Base-by-base conservation (phyloP, 768 basidiomycete species). In the Panaeolus papilionaceus region DNA sequence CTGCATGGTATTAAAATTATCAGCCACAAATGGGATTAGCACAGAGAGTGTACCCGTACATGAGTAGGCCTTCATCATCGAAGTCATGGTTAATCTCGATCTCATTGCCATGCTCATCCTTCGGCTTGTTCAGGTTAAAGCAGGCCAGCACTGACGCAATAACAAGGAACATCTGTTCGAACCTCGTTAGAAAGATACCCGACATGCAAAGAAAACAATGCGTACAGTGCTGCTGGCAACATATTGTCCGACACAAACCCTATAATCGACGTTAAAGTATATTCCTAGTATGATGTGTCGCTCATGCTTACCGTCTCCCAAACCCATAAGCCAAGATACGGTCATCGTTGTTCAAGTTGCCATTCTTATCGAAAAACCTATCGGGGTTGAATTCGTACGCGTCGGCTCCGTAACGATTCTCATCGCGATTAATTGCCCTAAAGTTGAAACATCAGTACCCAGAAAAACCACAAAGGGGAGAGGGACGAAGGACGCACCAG, bases 381-480 rank as follows among this genome's bases (percentile, higher is more conserved):
- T 76, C 75, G 8, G 77, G 77, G 3, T 72, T 73, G 66, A 78
- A 78, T 23, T 61, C 61, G n/a, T 70, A 47, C 0, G 75, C 71
- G 9, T 77, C 72, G 1, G 68, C 64, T 4, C 61, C 20, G 40
- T 72, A 78, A 4, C 69, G 28, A 18, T 66, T 62, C 33, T 69
- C 69, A 62, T 77, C 72, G 61, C 72, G 74, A 20, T 67, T 70
- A 64, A 75, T 73, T 1, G 73, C 71, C 72, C 70, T 72, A 38
- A 9, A 0, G 33, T 33, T 33, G 33, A 33, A 33, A 33, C 1
- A 33, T 33, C 33, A 33, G 33, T 33, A 33, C 33, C 1, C 33
- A 33, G 5, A 1, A 33, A 33, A 33, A 33, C 33, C 33, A 33
- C 33, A 33, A 33, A 33, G 33, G 33, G 33, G 33, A 33, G 33